A percentile compares a stretch with the other conserved stretches of the same genome.
phyloP scores from a whole-genome alignment of 306 rosid species.

The Morella rubra region DNA sequence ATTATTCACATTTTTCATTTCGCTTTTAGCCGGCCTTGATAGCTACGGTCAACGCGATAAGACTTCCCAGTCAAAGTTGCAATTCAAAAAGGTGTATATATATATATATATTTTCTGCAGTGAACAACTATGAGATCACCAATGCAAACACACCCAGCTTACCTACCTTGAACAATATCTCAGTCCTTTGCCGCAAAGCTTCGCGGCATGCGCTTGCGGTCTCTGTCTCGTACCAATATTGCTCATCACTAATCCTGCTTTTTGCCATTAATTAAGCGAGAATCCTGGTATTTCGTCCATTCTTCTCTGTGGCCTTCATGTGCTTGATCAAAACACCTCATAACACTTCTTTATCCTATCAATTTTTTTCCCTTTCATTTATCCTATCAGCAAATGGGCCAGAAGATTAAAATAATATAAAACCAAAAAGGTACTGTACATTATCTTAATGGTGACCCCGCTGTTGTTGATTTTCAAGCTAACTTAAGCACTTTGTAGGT shows the following conservation, averaged over 20 bases:
- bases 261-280: no score
- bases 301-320: not conserved
- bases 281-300: not conserved
- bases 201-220: not conserved
- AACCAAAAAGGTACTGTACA: no score
- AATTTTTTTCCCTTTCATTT: not conserved
- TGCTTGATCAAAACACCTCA: not conserved
- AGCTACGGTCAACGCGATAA: constrained; percentile 39
- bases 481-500: no score
- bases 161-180: not conserved
- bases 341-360: not conserved
- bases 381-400: not conserved
- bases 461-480: no score
- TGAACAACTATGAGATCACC: constrained; percentile 18
- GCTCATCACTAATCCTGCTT: not conserved
- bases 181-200: not conserved
- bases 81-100: not conserved
- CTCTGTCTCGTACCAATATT: not conserved
- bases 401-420: not conserved
- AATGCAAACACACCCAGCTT: not conserved
- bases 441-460: not conserved
- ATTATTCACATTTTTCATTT: not conserved
- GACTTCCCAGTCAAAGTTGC: constrained; percentile 26
- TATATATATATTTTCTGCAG: no score
- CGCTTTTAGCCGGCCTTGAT: constrained; percentile 47